Percentiles rank a stretch among this genome's conserved stretches.
Conservation (phyloP, 441 rosid genomes). For the Aquilaria agallochum region DNA sequence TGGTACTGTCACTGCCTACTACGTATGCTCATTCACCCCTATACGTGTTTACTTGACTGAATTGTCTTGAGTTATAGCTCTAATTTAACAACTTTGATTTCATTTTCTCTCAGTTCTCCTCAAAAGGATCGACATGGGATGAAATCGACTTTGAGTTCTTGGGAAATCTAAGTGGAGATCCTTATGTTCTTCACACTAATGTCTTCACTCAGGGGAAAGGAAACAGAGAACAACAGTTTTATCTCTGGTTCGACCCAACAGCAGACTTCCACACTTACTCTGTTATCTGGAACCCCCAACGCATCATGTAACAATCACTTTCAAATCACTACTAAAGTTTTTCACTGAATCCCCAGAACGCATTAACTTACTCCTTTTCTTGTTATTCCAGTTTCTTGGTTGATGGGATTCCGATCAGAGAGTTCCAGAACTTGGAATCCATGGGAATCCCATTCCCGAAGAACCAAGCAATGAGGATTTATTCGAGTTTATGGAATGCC, state of each 20-base stretch:
- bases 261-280: constrained; percentile 66
- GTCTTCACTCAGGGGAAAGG: too few relatives aligned
- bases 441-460: constrained; percentile 25
- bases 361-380: neutral
- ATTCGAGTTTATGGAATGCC: neutral
- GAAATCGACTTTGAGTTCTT: constrained; percentile 2
- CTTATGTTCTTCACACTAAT: too few relatives aligned
- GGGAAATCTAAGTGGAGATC: too few relatives aligned
- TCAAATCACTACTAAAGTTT: too few relatives aligned
- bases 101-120: constrained; percentile 19
- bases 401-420: constrained; percentile 28
- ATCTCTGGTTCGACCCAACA: constrained; percentile 71
- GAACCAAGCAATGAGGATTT: constrained; percentile 24
- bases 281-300: constrained; percentile 61
- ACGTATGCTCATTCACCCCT: constrained; percentile 20
- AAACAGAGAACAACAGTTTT: constrained; percentile 27
- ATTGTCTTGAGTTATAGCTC: too few relatives aligned
- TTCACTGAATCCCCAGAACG: neutral
- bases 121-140: constrained; percentile 23
- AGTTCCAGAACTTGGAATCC: constrained; percentile 25
- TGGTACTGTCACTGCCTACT: constrained; percentile 54
- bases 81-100: neutral
- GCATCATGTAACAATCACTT: constrained; percentile 31
- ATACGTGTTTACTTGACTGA: too few relatives aligned
- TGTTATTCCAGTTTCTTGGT: constrained; percentile 25